Conservation (phyloP, 768 basidiomycete genomes). For the Boletus huronensis region DNA sequence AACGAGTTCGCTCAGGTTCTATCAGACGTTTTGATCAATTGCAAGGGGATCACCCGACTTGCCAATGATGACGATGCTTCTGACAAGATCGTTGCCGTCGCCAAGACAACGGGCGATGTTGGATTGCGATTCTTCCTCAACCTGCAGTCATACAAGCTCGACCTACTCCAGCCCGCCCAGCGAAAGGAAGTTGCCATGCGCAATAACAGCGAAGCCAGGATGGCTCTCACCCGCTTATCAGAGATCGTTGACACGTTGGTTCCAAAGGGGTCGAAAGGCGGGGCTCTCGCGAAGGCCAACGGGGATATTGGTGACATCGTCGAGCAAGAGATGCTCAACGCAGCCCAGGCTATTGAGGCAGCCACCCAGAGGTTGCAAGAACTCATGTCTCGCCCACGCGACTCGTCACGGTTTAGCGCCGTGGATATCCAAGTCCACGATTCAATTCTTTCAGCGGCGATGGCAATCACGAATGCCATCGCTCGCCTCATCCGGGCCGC, state of each 20-base stretch:
- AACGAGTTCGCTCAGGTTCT: constrained; percentile 95
- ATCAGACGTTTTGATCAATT: constrained; percentile 87
- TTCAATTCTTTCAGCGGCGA: constrained; percentile 87
- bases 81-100: constrained; percentile 83
- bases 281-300: constrained; percentile 68
- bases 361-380: constrained; percentile 88
- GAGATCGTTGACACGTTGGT: constrained; percentile 83
- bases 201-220: constrained; percentile 83
- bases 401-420: constrained; percentile 82
- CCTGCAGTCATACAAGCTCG: constrained; percentile 92
- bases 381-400: constrained; percentile 88
- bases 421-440: constrained; percentile 97
- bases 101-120: constrained; percentile 83
- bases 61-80: constrained; percentile 87
- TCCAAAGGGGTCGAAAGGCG: constrained; percentile 75
- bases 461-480: constrained; percentile 96
- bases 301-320: constrained; percentile 96
- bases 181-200: constrained; percentile 86
- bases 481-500: constrained; percentile 93
- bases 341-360: constrained; percentile 88
- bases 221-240: constrained; percentile 78
- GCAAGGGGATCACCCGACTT: constrained; percentile 93
- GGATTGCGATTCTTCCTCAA: constrained; percentile 93
- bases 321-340: constrained; percentile 92
- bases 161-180: constrained; percentile 67